Evolutionary conservation across 2,329 filamentous ascomycete genomes (phyloP), one percentile per base, ranked within the genome.

Genomic region (Sporothrix mexicana): DNA sequence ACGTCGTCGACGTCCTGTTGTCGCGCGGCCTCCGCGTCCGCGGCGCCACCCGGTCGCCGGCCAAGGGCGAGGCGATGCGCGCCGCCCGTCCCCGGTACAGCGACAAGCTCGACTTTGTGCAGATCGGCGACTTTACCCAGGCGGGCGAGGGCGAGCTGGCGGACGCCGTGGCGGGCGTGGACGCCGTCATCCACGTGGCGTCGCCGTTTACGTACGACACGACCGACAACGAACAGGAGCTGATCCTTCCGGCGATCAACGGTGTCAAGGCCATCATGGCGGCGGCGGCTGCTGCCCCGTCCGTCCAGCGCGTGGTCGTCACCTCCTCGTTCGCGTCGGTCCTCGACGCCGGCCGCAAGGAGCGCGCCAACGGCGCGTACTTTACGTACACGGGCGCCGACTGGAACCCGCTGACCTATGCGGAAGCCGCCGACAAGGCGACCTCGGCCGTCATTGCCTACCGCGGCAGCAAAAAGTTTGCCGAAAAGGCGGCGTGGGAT

Each of bases 401-500:
- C 72, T 89, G 87, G 87, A 89, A 88, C 81, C 85, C 86, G 0
- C 82, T 83, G 51, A 85, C 83, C 1, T 81, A 84, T 71, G 83
- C 83, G 30, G 83, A 87, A 71, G 79, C 85, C 36, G 77, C 78
- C 59, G 78, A 79, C 41, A 80, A 81, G 1, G 77, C 82, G 6
- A 83, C 81, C 2, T 64, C 13, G 20, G 59, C 74, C 6, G 67
- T 78, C 81, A 69, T 75, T 15, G 85, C 84, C 51, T 89, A 89
- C 81, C 84, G 85, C 73, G 86, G 84, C 5, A 86, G 85, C 77
- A 88, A 88, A 81, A 86, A 82, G 66, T 81, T 85, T 2, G 87
- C 87, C 62, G 87, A 89, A 81, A 81, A 80, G 72, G 83, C 86
- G 0, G 85, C 85, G 0, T 88, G 87, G 87, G 84, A 86, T 51